Conservation (phyloP, 2,329 filamentous ascomycete genomes). For the Aspergillus puulaauensis region DNA sequence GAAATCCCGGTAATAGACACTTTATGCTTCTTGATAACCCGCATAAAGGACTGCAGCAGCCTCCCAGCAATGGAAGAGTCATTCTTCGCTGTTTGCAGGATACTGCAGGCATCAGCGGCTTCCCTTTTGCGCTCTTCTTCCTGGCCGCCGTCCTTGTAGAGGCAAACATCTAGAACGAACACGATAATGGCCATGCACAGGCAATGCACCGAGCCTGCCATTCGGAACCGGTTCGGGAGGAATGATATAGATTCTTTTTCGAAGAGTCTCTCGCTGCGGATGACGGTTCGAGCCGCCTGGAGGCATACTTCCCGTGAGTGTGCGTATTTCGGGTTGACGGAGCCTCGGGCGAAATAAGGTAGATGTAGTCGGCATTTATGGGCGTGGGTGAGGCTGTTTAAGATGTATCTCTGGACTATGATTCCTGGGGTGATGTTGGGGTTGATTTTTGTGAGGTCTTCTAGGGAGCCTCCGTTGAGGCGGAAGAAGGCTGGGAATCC, state of each 20-base stretch:
- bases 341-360: constrained; percentile 31
- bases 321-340: background rate
- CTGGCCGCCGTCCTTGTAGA: background rate
- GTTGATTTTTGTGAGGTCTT: too few relatives aligned
- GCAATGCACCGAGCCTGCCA: background rate
- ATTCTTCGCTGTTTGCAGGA: background rate
- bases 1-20: background rate
- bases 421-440: background rate
- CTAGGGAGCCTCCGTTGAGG: too few relatives aligned
- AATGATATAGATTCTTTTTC: too few relatives aligned
- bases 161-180: background rate
- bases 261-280: too few relatives aligned
- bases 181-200: background rate
- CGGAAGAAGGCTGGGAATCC: too few relatives aligned
- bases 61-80: background rate
- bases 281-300: too few relatives aligned
- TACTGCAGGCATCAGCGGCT: background rate
- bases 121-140: background rate
- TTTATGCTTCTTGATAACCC: background rate
- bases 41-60: background rate
- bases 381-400: constrained; percentile 35
- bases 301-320: background rate
- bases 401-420: constrained; percentile 33
- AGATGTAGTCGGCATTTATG: constrained; percentile 40
- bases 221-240: too few relatives aligned